phyloP scores from a whole-genome alignment of 2,329 filamentous ascomycete genomes.

The Cladosporium oxysporum region DNA sequence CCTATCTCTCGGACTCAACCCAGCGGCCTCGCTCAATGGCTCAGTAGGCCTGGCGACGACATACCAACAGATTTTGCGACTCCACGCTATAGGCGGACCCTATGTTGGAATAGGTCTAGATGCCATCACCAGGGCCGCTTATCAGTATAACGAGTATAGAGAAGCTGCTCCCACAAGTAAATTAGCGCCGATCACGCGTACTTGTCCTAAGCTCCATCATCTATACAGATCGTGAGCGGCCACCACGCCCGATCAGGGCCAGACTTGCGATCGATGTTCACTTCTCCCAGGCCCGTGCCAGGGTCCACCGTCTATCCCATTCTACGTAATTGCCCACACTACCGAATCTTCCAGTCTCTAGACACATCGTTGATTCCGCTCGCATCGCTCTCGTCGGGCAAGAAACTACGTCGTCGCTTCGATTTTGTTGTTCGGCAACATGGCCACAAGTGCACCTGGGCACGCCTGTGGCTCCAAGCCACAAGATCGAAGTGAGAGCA shows the following conservation, averaged over 20 bases:
- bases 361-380: neutral
- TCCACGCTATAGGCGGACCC: neutral
- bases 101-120: neutral
- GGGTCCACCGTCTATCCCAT: neutral
- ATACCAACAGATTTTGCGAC: neutral
- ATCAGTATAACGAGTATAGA: neutral
- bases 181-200: neutral
- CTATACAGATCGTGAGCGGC: neutral
- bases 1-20: neutral
- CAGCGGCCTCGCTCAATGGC: too few relatives aligned
- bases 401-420: neutral
- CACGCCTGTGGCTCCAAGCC: neutral
- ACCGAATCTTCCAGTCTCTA: neutral
- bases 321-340: neutral
- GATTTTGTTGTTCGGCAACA: neutral
- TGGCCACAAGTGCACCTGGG: slow-evolving; percentile 1
- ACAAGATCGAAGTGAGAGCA: slow-evolving; percentile 25
- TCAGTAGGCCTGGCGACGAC: too few relatives aligned
- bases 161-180: neutral
- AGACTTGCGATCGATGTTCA: slow-evolving; percentile 8
- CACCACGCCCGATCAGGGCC: neutral
- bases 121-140: neutral
- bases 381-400: neutral
- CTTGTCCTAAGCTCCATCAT: neutral
- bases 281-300: neutral